phyloP scores from a whole-genome alignment of 352 stramenopile species.

The Aphanomyces invadans region DNA sequence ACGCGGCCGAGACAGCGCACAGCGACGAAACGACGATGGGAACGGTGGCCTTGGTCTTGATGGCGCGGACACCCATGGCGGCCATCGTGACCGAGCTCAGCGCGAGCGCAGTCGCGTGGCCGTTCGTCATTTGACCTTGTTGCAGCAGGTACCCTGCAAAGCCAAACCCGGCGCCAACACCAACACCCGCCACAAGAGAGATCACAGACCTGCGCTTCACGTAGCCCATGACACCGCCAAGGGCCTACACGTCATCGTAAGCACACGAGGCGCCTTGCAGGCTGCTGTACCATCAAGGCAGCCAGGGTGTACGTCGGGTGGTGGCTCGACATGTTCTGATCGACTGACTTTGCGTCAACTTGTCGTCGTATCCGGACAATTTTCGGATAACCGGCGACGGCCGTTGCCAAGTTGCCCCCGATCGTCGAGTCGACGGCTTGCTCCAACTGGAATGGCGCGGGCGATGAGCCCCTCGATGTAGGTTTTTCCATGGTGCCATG shows the following conservation, averaged over 20 bases:
- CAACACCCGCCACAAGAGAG: slow-evolving; percentile 71
- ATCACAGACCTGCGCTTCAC: slow-evolving; percentile 69
- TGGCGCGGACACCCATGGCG: slow-evolving; percentile 73
- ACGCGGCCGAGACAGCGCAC: slow-evolving; percentile 65
- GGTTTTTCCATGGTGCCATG: no score
- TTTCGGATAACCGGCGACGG: slow-evolving; percentile 1
- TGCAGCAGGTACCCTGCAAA: slow-evolving; percentile 71
- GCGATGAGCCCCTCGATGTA: no score
- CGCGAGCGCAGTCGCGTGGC: slow-evolving; percentile 70
- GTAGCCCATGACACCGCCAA: slow-evolving; percentile 73
- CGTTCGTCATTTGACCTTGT: slow-evolving; percentile 71
- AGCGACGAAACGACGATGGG: slow-evolving; percentile 67
- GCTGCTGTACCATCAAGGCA: slow-evolving; percentile 37
- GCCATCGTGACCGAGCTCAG: slow-evolving; percentile 80
- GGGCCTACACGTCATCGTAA: slow-evolving; percentile 26
- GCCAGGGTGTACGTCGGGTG: slow-evolving; percentile 82
- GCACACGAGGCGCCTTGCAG: background rate
- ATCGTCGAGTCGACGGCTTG: no score
- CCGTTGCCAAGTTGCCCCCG: background rate
- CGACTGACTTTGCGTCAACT: background rate
- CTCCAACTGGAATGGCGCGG: no score
- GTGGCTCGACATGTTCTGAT: slow-evolving; percentile 32
- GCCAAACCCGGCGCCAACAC: slow-evolving; percentile 71
- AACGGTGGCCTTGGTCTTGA: slow-evolving; percentile 62
- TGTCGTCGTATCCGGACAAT: background rate